phyloP scores from a whole-genome alignment of 305 asterid species.

The Fraxinus greggii region DNA sequence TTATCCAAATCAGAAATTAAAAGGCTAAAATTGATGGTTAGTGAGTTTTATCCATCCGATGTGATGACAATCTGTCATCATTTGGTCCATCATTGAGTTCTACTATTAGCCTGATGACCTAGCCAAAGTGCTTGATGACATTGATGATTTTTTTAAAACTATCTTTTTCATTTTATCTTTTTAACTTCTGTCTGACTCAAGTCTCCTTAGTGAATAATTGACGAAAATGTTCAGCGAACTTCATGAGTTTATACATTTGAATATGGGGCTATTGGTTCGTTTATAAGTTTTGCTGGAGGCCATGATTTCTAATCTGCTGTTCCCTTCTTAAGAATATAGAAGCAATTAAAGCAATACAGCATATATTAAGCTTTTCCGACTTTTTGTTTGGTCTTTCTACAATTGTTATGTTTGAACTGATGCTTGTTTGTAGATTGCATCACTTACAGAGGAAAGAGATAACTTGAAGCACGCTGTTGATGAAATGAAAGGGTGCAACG shows the following conservation, averaged over 20 bases:
- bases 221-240: conserved; percentile 2
- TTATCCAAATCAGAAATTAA: conserved; percentile 60
- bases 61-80: conserved; percentile 11
- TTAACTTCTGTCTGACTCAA: neutral
- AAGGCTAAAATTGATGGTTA: conserved; percentile 74
- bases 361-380: neutral
- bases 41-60: conserved; percentile 22
- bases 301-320: conserved; percentile 10
- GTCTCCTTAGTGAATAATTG: neutral
- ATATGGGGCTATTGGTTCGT: neutral
- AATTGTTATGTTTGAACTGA: conserved; percentile 30
- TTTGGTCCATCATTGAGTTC: conserved; percentile 5
- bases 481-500: conserved; percentile 49
- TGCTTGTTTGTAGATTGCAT: conserved; percentile 54
- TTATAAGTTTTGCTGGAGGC: conserved; percentile 7
- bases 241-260: conserved; percentile 3
- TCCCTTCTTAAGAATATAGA: conserved; percentile 9
- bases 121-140: conserved; percentile 9
- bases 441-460: conserved; percentile 69
- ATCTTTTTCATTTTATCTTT: neutral
- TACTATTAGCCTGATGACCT: neutral
- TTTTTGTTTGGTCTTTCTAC: conserved; percentile 20
- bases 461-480: conserved; percentile 45
- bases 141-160: neutral
- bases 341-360: conserved; percentile 18